These are phyloP conservation scores for Cyberlindnera mycetangii DNA, from an alignment of 805 yeast species.

Conservation along the genomic window DNA sequence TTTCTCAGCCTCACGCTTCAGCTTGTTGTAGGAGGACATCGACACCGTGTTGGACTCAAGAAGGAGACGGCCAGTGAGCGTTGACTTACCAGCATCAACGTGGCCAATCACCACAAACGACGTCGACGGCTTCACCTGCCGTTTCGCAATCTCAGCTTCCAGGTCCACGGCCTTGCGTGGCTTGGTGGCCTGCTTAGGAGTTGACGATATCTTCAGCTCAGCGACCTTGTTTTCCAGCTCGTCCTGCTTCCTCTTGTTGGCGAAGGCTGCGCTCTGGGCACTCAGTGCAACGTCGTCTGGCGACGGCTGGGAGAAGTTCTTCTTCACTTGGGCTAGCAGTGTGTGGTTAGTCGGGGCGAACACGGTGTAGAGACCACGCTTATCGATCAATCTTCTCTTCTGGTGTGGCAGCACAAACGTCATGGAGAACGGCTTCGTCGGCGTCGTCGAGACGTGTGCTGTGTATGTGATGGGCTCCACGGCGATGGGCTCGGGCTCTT, in stretches of 20 bases:
- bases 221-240: slow-evolving; percentile 23
- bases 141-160: slow-evolving; percentile 38
- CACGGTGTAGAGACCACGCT: slow-evolving; percentile 29
- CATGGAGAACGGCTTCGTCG: slow-evolving; percentile 4
- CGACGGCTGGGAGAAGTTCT: slow-evolving; percentile 65
- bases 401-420: slow-evolving; percentile 3
- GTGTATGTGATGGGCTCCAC: slow-evolving; percentile 3
- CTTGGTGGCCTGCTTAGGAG: slow-evolving; percentile 23
- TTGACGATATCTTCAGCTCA: slow-evolving; percentile 13
- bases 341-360: slow-evolving; percentile 37
- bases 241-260: slow-evolving; percentile 28
- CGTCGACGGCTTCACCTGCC: slow-evolving; percentile 91
- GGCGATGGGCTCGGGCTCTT: slow-evolving; percentile 6
- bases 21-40: slow-evolving; percentile 95
- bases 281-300: slow-evolving; percentile 73
- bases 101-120: slow-evolving; percentile 99
- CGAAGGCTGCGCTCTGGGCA: slow-evolving; percentile 53
- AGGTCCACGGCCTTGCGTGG: slow-evolving; percentile 29
- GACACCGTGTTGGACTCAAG: slow-evolving; percentile 97
- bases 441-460: not conserved
- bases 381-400: slow-evolving; percentile 27
- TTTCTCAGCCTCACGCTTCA: slow-evolving; percentile 97
- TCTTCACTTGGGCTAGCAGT: slow-evolving; percentile 37
- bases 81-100: slow-evolving; percentile 99
- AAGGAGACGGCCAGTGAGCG: slow-evolving; percentile 97